Conservation (phyloP, 805 yeast species). For the Hanseniaspora clermontiae region DNA sequence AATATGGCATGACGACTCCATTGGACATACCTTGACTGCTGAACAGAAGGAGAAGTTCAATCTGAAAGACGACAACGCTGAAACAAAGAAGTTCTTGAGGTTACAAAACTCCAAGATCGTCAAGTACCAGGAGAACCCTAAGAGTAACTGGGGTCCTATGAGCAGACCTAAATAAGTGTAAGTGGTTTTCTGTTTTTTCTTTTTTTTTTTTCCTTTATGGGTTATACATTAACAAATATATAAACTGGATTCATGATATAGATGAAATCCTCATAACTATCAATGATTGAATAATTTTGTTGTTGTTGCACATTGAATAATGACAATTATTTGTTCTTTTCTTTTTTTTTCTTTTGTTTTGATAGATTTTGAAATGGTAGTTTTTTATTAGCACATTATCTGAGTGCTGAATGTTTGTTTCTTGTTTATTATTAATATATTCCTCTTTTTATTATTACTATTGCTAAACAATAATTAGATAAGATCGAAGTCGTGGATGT, state of each 20-base stretch:
- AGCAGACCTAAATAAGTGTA: slow-evolving; percentile 45
- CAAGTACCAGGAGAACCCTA: slow-evolving; percentile 83
- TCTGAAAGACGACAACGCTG: slow-evolving; percentile 32
- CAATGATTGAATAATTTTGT: neutral
- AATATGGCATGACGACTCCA: slow-evolving; percentile 37
- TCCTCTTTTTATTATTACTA: neutral
- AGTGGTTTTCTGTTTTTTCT: too few relatives aligned
- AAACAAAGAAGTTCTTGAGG: slow-evolving; percentile 44
- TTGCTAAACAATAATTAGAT: neutral
- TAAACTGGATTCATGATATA: neutral
- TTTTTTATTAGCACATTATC: neutral
- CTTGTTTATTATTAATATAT: too few relatives aligned
- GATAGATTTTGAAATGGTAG: too few relatives aligned
- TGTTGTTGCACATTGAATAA: neutral
- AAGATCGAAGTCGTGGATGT: slow-evolving; percentile 3
- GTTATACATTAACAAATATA: neutral
- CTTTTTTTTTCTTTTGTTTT: too few relatives aligned
- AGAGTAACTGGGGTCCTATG: slow-evolving; percentile 95
- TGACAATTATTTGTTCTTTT: too few relatives aligned
- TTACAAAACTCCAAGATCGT: slow-evolving; percentile 69
- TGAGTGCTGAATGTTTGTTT: neutral
- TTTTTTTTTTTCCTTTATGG: neutral
- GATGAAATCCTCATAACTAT: too few relatives aligned
- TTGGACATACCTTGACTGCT: slow-evolving; percentile 18
- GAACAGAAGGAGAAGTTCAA: slow-evolving; percentile 38